Evolutionary conservation across 495 filamentous ascomycete genomes (phyloP).

Genomic region (Tirmania nivea): DNA sequence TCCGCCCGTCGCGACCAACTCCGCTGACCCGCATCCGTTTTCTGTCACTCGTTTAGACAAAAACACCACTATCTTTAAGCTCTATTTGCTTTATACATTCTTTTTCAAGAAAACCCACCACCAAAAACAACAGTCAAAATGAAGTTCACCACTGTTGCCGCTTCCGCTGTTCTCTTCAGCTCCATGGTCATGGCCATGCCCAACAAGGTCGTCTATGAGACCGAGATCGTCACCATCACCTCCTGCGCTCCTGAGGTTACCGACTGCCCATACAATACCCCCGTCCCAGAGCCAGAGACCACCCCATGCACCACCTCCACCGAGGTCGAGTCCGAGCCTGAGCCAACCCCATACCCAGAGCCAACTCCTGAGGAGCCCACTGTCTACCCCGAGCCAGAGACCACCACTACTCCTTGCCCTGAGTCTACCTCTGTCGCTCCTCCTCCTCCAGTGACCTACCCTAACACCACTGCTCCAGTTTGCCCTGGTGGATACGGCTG

Average conservation of each 20-base stretch:
- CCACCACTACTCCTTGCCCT: background rate
- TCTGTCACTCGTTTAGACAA: slow-evolving; percentile 40
- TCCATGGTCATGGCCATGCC: slow-evolving; percentile 28
- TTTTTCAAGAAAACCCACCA: slow-evolving; percentile 7
- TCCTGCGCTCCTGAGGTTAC: slow-evolving; percentile 20
- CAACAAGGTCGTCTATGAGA: slow-evolving; percentile 30
- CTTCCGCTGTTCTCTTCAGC: slow-evolving; percentile 27
- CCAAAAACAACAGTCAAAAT: slow-evolving; percentile 29
- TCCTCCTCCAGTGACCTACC: background rate
- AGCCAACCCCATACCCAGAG: too few relatives aligned
- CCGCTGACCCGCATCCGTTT: slow-evolving; percentile 21
- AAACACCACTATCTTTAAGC: slow-evolving; percentile 15
- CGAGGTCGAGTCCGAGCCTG: slow-evolving; percentile 4
- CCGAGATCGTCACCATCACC: slow-evolving; percentile 35
- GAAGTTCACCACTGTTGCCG: slow-evolving; percentile 24
- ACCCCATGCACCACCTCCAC: slow-evolving; percentile 13
- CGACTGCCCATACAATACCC: slow-evolving; percentile 12
- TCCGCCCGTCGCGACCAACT: slow-evolving; percentile 16
- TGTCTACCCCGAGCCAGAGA: slow-evolving; percentile 2
- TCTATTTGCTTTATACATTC: slow-evolving; percentile 16
- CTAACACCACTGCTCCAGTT: background rate
- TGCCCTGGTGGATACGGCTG: background rate
- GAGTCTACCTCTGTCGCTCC: background rate
- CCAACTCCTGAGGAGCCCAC: slow-evolving; percentile 10
- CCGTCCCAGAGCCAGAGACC: slow-evolving; percentile 1